Conservation (phyloP, 495 filamentous ascomycete species). For the Thermochaetoides thermophila region DNA sequence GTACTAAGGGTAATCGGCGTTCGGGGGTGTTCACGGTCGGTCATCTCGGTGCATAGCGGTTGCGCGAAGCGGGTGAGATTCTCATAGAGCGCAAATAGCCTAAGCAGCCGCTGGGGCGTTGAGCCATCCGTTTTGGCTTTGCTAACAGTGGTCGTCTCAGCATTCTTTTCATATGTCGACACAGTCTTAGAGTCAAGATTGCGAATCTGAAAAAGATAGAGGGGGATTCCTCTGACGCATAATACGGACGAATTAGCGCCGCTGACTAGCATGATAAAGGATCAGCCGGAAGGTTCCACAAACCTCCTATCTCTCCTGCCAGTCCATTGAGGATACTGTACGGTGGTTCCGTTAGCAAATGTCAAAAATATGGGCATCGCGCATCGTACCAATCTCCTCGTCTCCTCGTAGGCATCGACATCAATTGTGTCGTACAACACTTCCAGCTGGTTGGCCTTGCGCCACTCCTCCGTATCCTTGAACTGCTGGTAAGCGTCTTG, state of each 20-base stretch:
- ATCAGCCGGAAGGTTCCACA: background rate
- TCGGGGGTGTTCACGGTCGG: slow-evolving; percentile 49
- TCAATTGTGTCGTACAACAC: slow-evolving; percentile 65
- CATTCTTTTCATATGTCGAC: slow-evolving; percentile 53
- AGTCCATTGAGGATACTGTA: slow-evolving; percentile 84
- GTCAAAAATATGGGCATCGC: background rate
- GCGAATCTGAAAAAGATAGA: slow-evolving; percentile 77
- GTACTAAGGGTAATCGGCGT: slow-evolving; percentile 75
- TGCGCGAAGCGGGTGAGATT: slow-evolving; percentile 76
- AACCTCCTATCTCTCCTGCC: slow-evolving; percentile 60
- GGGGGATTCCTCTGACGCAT: slow-evolving; percentile 59
- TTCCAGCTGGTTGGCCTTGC: slow-evolving; percentile 60
- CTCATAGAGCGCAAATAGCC: slow-evolving; percentile 79
- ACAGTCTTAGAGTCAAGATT: slow-evolving; percentile 71
- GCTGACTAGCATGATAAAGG: too few species aligned
- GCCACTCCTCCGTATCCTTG: slow-evolving; percentile 78
- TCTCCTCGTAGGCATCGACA: slow-evolving; percentile 64
- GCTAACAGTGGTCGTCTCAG: slow-evolving; percentile 35
- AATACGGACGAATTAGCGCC: too few species aligned
- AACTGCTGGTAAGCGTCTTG: slow-evolving; percentile 70
- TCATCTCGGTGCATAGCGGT: slow-evolving; percentile 60
- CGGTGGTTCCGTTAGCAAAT: background rate
- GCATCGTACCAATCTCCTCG: slow-evolving; percentile 50
- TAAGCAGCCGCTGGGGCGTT: slow-evolving; percentile 53
- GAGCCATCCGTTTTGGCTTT: slow-evolving; percentile 42